These are phyloP conservation scores for Neurospora sp. DNA, from an alignment of 495 filamentous ascomycete species.

Conservation along the genomic window DNA sequence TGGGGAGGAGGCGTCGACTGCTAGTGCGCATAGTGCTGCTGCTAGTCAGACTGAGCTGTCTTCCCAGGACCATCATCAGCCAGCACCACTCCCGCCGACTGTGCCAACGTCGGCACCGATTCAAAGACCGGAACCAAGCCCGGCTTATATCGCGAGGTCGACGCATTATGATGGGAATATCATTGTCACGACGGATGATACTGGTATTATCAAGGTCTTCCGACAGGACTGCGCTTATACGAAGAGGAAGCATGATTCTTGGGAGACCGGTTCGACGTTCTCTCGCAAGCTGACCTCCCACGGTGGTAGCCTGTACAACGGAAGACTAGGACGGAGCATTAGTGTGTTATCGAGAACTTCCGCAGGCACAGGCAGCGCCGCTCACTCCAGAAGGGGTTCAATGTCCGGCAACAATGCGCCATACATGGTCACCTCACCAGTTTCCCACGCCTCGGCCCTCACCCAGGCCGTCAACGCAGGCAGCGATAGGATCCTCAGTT, in stretches of 20 bases:
- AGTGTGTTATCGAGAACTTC: slow-evolving; percentile 50
- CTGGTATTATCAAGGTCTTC: slow-evolving; percentile 85
- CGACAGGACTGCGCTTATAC: slow-evolving; percentile 78
- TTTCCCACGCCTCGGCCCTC: slow-evolving; percentile 27
- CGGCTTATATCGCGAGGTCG: slow-evolving; percentile 60
- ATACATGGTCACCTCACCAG: slow-evolving; percentile 6
- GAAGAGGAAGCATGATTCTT: slow-evolving; percentile 45
- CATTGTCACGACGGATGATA: slow-evolving; percentile 82
- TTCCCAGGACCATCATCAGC: slow-evolving; percentile 14
- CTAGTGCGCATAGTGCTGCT: slow-evolving; percentile 19
- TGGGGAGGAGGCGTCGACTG: slow-evolving; percentile 50
- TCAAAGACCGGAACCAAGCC: slow-evolving; percentile 40
- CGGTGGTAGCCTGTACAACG: slow-evolving; percentile 27
- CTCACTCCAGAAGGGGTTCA: slow-evolving; percentile 46
- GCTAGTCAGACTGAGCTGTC: slow-evolving; percentile 18
- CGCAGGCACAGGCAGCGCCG: slow-evolving; percentile 28
- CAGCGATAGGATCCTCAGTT: slow-evolving; percentile 80
- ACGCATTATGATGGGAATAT: slow-evolving; percentile 80
- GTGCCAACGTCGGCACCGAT: slow-evolving; percentile 10
- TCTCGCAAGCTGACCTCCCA: slow-evolving; percentile 53
- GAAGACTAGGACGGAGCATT: slow-evolving; percentile 50
- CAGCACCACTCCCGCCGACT: neutral
- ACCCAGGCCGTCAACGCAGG: slow-evolving; percentile 32
- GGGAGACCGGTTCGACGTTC: slow-evolving; percentile 67
- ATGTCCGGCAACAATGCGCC: slow-evolving; percentile 20